Conservation (phyloP, 192 early-diverging fungal genomes). For the Umbelopsis sp. region DNA sequence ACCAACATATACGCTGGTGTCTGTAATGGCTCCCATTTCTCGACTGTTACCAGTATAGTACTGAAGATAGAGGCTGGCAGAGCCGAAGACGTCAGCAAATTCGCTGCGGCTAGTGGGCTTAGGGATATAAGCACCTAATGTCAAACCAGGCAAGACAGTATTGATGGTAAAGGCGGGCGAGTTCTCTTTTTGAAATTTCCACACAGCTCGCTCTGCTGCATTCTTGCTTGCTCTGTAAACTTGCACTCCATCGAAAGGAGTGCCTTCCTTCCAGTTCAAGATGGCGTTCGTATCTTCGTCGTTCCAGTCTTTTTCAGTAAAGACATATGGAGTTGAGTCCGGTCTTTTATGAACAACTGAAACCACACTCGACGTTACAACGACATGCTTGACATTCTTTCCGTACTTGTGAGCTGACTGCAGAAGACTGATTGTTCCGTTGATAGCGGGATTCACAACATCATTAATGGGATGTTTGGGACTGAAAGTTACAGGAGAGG, state of each 20-base stretch:
- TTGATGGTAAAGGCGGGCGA: constrained; percentile 18
- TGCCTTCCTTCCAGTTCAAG: background rate
- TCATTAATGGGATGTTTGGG: constrained; percentile 19
- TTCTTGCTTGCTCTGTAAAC: constrained; percentile 17
- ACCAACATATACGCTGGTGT: background rate
- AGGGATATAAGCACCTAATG: background rate
- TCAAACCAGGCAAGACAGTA: constrained; percentile 9
- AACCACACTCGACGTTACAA: constrained; percentile 49
- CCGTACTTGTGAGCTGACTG: constrained; percentile 30
- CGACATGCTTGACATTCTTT: constrained; percentile 42
- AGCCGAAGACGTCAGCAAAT: background rate
- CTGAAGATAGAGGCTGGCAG: background rate
- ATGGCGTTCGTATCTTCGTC: background rate
- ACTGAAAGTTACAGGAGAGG: constrained; percentile 39
- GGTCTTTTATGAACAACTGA: background rate
- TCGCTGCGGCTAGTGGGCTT: background rate
- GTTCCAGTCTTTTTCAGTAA: constrained; percentile 23
- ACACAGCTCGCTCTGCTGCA: constrained; percentile 13
- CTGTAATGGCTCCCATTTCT: background rate
- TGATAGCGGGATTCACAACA: constrained; percentile 47
- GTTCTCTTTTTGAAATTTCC: constrained; percentile 18
- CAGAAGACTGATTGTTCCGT: constrained; percentile 48
- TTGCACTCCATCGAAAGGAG: background rate
- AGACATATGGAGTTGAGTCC: background rate
- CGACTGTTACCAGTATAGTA: background rate